These are phyloP conservation scores for Pseudofabraea citricarpa DNA, from an alignment of 2,329 filamentous ascomycete species.

Conservation along the genomic window DNA sequence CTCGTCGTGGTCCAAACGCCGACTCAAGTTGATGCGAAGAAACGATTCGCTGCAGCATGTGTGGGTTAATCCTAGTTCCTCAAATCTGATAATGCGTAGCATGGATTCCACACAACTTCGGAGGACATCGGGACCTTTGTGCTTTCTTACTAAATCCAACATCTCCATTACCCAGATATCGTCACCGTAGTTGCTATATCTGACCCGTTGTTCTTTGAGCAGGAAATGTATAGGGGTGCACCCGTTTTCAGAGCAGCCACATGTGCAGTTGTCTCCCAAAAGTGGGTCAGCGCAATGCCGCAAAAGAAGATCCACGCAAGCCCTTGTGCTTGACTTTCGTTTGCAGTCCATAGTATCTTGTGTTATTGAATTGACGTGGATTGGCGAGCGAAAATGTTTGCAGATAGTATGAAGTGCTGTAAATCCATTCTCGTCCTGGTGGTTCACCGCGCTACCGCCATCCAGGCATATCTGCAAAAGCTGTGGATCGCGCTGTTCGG, in stretches of 20 bases:
- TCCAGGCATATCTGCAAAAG: slow-evolving; percentile 1
- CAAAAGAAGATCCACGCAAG: slow-evolving; percentile 1
- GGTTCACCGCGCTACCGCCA: background rate
- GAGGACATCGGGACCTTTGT: background rate
- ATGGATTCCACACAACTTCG: background rate
- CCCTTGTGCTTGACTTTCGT: background rate
- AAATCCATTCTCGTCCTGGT: background rate
- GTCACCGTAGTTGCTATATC: background rate
- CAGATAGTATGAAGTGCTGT: background rate
- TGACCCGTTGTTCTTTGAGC: background rate
- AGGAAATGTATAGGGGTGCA: slow-evolving; percentile 1
- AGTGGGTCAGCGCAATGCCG: background rate
- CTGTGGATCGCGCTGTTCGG: background rate
- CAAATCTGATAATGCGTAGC: background rate
- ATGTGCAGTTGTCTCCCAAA: slow-evolving; percentile 2
- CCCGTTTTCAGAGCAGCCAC: background rate
- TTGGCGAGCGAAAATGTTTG: background rate
- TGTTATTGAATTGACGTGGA: background rate
- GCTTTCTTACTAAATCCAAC: background rate
- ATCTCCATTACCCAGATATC: slow-evolving; percentile 1
- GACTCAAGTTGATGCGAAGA: background rate
- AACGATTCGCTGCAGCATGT: slow-evolving; percentile 1
- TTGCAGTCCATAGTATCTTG: background rate
- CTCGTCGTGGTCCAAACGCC: background rate
- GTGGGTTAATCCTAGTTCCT: slow-evolving; percentile 7